Percentiles rank a stretch among this genome's conserved stretches.
These are phyloP conservation scores for Hypoxylon lienhwacheense DNA, from an alignment of 495 filamentous ascomycete genomes.

Conservation along the genomic window DNA sequence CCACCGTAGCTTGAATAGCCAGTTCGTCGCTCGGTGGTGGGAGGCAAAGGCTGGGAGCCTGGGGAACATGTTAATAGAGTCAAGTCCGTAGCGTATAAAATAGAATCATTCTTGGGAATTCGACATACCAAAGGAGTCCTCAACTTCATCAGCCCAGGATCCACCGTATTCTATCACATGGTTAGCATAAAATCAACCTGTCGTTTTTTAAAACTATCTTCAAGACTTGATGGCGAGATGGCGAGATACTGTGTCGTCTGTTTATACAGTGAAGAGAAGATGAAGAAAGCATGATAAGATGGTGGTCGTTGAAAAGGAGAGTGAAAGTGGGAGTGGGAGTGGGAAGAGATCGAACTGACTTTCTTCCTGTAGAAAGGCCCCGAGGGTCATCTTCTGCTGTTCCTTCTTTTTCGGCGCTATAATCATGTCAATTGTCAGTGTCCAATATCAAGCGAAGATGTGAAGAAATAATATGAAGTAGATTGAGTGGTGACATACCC, in stretches of 20 bases:
- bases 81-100: constrained; percentile 16
- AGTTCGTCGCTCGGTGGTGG: constrained; percentile 43
- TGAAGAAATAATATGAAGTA: constrained; percentile 7
- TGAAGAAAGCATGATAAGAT: too few relatives aligned
- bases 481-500: constrained; percentile 63
- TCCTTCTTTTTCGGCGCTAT: constrained; percentile 87
- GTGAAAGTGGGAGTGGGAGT: constrained; percentile 28
- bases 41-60: constrained; percentile 52
- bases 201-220: neutral
- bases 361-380: constrained; percentile 84
- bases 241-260: neutral
- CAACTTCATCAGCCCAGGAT: constrained; percentile 99
- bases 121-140: constrained; percentile 73
- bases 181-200: constrained; percentile 44
- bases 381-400: constrained; percentile 87
- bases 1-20: constrained; percentile 39
- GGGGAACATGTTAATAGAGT: constrained; percentile 16
- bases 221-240: constrained; percentile 3
- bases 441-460: constrained; percentile 14
- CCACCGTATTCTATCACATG: constrained; percentile 67
- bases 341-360: constrained; percentile 59
- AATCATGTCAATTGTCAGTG: constrained; percentile 27
- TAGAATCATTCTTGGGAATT: too few relatives aligned
- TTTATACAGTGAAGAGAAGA: neutral
- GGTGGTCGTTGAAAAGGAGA: constrained; percentile 11